phyloP scores from a whole-genome alignment of 805 yeast species.

The Ogataea salicorniae region DNA sequence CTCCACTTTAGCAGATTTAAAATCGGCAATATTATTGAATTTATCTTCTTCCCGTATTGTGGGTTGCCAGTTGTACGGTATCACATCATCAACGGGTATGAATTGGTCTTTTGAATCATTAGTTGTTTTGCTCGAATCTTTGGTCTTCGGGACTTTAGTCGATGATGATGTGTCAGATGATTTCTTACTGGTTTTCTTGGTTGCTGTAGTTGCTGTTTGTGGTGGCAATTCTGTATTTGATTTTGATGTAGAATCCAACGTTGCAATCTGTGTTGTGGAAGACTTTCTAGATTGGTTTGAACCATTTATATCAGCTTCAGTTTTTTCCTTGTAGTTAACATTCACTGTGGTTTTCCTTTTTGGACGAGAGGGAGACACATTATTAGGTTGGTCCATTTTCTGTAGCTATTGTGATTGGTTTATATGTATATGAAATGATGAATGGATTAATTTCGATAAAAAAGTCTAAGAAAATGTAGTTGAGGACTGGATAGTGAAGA shows the following conservation, averaged over 20 bases:
- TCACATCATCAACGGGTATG: constrained; percentile 27
- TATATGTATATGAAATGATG: not conserved
- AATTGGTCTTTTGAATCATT: constrained; percentile 12
- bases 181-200: not conserved
- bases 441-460: not conserved
- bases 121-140: not conserved
- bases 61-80: constrained; percentile 52
- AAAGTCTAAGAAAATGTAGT: not conserved
- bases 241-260: not conserved
- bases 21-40: constrained; percentile 40
- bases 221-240: not conserved
- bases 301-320: constrained; percentile 22
- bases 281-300: constrained; percentile 1
- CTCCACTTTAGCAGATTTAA: constrained; percentile 37
- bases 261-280: not conserved
- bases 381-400: constrained; percentile 8
- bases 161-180: no score
- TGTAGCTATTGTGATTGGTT: no score
- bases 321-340: constrained; percentile 31
- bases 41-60: constrained; percentile 30
- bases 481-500: no score
- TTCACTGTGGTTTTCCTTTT: constrained; percentile 28
- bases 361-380: constrained; percentile 19
- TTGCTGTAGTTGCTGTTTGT: not conserved
- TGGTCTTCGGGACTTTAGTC: no score